Evolutionary conservation across 176 grass and related monocot genomes (phyloP).

Genomic region (Triticum turgidum): DNA sequence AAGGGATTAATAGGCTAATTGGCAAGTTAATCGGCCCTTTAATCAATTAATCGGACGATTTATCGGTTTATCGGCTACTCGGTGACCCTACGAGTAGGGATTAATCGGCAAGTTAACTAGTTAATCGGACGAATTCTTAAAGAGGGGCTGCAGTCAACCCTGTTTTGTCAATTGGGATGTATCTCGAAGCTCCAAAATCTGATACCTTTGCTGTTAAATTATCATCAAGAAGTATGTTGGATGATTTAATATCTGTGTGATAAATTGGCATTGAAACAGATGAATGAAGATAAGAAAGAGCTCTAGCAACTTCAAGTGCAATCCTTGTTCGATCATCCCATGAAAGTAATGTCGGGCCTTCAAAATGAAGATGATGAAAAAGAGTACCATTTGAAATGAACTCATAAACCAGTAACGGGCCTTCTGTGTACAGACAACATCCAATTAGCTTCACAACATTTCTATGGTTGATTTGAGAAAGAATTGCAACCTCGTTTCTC

Average conservation of each 20-base stretch:
- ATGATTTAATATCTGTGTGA: neutral
- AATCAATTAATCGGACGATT: too few species aligned
- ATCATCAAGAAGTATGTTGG: neutral
- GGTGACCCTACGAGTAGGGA: too few species aligned
- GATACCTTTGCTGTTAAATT: neutral
- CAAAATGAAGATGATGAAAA: neutral
- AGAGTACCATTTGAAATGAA: neutral
- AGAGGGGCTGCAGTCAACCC: conserved; percentile 3
- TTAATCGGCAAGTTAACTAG: too few species aligned
- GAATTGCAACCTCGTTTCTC: conserved; percentile 14
- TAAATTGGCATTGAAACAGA: neutral
- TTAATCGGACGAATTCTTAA: too few species aligned
- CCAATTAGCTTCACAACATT: neutral
- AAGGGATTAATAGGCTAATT: too few species aligned
- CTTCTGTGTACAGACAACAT: too few species aligned
- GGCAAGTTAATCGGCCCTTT: too few species aligned
- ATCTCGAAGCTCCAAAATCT: neutral
- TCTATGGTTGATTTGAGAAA: conserved; percentile 18
- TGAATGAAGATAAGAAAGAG: neutral
- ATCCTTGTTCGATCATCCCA: neutral
- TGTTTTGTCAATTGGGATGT: neutral
- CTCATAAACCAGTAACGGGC: neutral
- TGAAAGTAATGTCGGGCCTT: neutral
- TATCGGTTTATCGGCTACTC: too few species aligned
- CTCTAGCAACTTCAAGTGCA: neutral